Evolutionary conservation across 176 grass and related monocot species (phyloP).

Genomic region (Carex scoparia): DNA sequence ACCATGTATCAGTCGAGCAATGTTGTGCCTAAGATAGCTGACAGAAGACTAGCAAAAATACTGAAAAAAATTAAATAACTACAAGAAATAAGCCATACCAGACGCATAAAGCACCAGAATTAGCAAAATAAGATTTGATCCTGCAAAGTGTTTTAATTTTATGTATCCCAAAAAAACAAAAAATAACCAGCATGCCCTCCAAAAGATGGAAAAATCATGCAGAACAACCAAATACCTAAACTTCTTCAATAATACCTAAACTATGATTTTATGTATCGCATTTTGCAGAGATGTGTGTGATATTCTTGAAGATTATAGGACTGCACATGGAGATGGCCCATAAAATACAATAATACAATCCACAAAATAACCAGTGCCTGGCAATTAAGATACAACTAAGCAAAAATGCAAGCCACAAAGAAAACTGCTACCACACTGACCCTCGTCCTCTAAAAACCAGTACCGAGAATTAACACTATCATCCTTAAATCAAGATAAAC

Average conservation of each 20-base stretch:
- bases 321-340: neutral
- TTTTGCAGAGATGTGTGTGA: neutral
- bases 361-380: neutral
- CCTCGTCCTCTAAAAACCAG: neutral
- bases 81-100: neutral
- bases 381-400: neutral
- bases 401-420: neutral
- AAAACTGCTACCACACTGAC: neutral
- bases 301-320: neutral
- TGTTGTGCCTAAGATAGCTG: neutral
- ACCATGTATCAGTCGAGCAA: conserved; percentile 2
- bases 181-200: neutral
- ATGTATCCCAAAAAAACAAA: neutral
- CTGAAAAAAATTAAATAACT: neutral
- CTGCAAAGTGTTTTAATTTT: neutral
- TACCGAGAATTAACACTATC: neutral
- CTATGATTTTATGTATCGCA: neutral
- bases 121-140: neutral
- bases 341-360: neutral
- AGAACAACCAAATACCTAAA: neutral
- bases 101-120: neutral
- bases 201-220: neutral
- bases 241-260: neutral
- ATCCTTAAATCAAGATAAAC: neutral
- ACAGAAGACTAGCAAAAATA: neutral